A percentile compares a stretch with the other conserved stretches of the same genome.
phyloP scores from a whole-genome alignment of 2,329 filamentous ascomycete species.

The Xylaria digitata region DNA sequence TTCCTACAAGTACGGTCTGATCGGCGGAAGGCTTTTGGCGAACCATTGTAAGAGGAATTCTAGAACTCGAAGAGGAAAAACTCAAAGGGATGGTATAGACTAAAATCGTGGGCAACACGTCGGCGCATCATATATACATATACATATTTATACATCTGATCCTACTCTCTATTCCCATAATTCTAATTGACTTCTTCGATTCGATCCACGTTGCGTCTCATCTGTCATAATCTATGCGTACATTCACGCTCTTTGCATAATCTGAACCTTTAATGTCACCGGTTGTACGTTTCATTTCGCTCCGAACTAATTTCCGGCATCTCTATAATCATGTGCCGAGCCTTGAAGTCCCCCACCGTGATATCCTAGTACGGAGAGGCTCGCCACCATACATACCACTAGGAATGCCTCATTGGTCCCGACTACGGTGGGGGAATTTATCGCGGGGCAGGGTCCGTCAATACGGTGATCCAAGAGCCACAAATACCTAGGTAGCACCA shows the following conservation, averaged over 20 bases:
- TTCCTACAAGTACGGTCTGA: constrained; percentile 29
- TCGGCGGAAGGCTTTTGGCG: constrained; percentile 29
- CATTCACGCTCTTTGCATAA: too few relatives aligned
- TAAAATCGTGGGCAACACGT: neutral
- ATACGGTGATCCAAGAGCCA: too few relatives aligned
- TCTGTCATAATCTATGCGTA: too few relatives aligned
- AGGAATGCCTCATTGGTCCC: neutral
- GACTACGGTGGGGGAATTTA: constrained; percentile 8
- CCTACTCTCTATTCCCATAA: too few relatives aligned
- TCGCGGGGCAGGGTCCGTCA: neutral
- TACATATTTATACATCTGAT: neutral
- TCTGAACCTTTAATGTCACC: too few relatives aligned
- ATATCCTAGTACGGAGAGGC: neutral
- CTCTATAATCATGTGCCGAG: neutral
- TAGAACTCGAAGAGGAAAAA: neutral
- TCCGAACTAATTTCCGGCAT: neutral
- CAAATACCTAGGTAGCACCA: neutral
- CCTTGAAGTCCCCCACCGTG: constrained; percentile 16
- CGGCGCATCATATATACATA: neutral
- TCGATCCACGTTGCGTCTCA: too few relatives aligned
- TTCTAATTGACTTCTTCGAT: too few relatives aligned
- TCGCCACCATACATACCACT: neutral
- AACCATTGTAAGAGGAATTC: neutral
- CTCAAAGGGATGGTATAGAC: neutral
- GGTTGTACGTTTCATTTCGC: too few relatives aligned